Evolutionary conservation across 2,329 filamentous ascomycete species (phyloP).

Genomic region (Cylindrodendrum hubeiense): DNA sequence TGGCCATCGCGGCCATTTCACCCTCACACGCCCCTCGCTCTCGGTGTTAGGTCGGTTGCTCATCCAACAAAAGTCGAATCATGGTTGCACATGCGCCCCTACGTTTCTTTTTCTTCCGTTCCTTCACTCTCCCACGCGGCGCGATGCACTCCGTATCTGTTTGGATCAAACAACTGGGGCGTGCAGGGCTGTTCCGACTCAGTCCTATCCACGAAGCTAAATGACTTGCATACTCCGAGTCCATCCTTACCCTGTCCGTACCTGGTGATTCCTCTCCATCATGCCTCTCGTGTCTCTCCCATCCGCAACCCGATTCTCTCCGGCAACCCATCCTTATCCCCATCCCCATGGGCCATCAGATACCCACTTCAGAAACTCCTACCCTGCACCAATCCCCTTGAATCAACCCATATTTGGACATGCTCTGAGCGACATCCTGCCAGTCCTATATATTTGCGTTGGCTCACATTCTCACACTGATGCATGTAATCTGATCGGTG

Average conservation of each 20-base stretch:
- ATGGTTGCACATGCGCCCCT: slow-evolving; percentile 34
- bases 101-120: slow-evolving; percentile 29
- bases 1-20: slow-evolving; percentile 34
- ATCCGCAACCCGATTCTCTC: slow-evolving; percentile 39
- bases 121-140: background rate
- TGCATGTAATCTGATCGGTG: too few species aligned
- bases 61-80: slow-evolving; percentile 40
- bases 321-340: slow-evolving; percentile 30
- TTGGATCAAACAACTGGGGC: background rate
- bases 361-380: background rate
- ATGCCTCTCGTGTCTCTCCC: slow-evolving; percentile 5
- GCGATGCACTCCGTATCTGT: background rate
- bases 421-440: too few species aligned
- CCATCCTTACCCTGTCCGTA: background rate
- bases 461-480: too few species aligned
- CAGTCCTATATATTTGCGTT: too few species aligned
- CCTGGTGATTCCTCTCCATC: slow-evolving; percentile 9
- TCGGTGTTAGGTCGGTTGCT: slow-evolving; percentile 26
- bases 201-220: background rate
- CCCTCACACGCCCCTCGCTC: slow-evolving; percentile 7
- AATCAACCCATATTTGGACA: too few species aligned
- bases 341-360: background rate
- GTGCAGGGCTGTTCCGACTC: slow-evolving; percentile 14
- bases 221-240: slow-evolving; percentile 17
- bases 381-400: slow-evolving; percentile 12